Evolutionary conservation across 768 basidiomycete genomes (phyloP).

Genomic region (Trametes gibbosa): DNA sequence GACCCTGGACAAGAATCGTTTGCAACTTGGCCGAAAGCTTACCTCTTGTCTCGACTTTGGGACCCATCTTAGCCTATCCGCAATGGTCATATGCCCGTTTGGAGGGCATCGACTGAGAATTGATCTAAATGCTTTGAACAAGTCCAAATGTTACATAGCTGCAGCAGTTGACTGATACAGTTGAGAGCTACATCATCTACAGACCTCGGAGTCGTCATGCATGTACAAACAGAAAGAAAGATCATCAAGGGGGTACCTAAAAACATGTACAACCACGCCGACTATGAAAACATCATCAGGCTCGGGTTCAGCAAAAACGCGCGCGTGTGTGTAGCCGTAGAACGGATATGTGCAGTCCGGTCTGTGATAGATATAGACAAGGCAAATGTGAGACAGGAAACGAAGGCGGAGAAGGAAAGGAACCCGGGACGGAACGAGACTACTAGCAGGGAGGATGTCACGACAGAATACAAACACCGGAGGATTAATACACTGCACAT

Average conservation of each 20-base stretch:
- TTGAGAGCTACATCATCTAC: slow-evolving; percentile 5
- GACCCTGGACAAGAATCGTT: too few relatives aligned
- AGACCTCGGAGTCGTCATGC: neutral
- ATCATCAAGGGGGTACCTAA: neutral
- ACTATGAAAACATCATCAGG: slow-evolving; percentile 7
- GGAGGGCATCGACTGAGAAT: too few relatives aligned
- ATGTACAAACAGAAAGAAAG: neutral
- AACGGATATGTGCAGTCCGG: slow-evolving; percentile 5
- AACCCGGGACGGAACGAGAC: neutral
- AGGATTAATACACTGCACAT: slow-evolving; percentile 21
- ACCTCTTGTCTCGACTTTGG: too few relatives aligned
- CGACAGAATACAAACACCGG: slow-evolving; percentile 16
- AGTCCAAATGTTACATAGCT: slow-evolving; percentile 1
- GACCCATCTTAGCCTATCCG: too few relatives aligned
- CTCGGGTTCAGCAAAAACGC: neutral
- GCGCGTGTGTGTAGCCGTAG: neutral
- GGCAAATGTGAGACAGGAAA: neutral
- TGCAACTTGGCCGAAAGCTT: too few relatives aligned
- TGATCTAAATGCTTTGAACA: neutral
- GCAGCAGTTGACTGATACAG: slow-evolving; percentile 1
- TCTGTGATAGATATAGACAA: slow-evolving; percentile 3
- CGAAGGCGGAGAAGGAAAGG: neutral
- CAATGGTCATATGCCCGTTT: too few relatives aligned
- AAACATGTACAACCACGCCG: neutral
- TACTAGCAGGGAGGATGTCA: slow-evolving; percentile 8